Conservation (phyloP, 768 basidiomycete genomes). For the Hericium coralloides region DNA sequence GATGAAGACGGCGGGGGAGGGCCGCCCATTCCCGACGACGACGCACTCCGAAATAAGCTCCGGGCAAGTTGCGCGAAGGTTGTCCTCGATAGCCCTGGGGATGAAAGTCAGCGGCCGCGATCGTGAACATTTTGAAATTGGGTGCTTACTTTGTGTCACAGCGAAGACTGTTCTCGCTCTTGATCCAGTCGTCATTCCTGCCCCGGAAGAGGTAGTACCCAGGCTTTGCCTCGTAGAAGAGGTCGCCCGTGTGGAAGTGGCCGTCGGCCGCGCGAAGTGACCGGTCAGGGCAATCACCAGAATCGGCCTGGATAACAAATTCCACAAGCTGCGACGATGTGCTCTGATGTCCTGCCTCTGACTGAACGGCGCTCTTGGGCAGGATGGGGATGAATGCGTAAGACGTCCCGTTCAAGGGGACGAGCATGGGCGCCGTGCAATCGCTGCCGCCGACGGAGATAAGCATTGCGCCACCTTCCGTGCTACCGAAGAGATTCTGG, state of each 20-base stretch:
- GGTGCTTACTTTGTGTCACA: conserved; percentile 59
- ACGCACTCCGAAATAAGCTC: conserved; percentile 63
- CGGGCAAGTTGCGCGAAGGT: conserved; percentile 55
- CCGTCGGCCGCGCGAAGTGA: conserved; percentile 55
- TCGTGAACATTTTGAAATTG: not conserved
- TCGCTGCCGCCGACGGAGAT: conserved; percentile 47
- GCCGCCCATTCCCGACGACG: conserved; percentile 69
- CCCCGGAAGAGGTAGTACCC: conserved; percentile 60
- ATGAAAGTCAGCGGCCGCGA: not conserved
- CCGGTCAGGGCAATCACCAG: conserved; percentile 58
- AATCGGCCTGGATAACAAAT: conserved; percentile 58
- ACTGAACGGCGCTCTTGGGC: conserved; percentile 16
- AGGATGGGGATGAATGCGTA: conserved; percentile 62
- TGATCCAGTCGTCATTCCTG: conserved; percentile 81
- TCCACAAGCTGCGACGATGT: conserved; percentile 47
- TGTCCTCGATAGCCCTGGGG: conserved; percentile 65
- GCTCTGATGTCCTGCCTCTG: conserved; percentile 41
- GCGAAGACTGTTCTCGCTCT: conserved; percentile 67
- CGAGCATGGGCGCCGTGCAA: conserved; percentile 41
- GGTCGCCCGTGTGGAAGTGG: conserved; percentile 72
- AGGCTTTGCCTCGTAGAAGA: conserved; percentile 57
- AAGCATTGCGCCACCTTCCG: conserved; percentile 71
- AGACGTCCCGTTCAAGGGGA: conserved; percentile 49
- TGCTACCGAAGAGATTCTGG: conserved; percentile 75
- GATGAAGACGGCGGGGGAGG: conserved; percentile 69